Evolutionary conservation across 2,329 filamentous ascomycete species (phyloP).

Genomic region (Fusarium papillatum): DNA sequence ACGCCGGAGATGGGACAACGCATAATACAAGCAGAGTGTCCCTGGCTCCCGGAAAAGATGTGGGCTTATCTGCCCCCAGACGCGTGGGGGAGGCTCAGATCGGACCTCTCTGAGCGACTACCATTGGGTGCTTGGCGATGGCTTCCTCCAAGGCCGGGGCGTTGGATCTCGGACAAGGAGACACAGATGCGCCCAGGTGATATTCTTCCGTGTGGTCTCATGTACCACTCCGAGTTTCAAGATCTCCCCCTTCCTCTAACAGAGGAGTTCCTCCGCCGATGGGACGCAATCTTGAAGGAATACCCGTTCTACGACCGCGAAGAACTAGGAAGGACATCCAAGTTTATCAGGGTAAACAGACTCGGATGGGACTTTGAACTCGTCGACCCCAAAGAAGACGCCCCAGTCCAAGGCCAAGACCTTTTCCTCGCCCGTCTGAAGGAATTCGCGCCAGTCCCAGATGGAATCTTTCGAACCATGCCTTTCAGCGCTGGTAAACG

Average conservation of each 20-base stretch:
- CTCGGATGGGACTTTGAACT: not conserved
- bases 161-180: not conserved
- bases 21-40: not conserved
- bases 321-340: not conserved
- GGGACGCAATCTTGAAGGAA: not conserved
- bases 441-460: not conserved
- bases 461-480: not conserved
- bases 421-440: not conserved
- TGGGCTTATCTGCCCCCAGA: not conserved
- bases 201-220: not conserved
- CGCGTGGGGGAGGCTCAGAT: not conserved
- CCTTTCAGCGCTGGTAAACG: constrained; percentile 1
- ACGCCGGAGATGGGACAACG: not conserved
- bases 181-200: not conserved
- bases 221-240: not conserved
- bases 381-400: not conserved
- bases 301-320: not conserved
- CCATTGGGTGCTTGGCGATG: not conserved
- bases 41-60: not conserved
- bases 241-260: not conserved
- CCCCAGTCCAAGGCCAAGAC: not conserved
- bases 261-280: not conserved
- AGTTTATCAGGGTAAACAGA: not conserved
- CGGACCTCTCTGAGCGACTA: not conserved
- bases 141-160: not conserved